Conservation (phyloP, 371 early-diverging fungal species). For the Saksenaea vasiformis region DNA sequence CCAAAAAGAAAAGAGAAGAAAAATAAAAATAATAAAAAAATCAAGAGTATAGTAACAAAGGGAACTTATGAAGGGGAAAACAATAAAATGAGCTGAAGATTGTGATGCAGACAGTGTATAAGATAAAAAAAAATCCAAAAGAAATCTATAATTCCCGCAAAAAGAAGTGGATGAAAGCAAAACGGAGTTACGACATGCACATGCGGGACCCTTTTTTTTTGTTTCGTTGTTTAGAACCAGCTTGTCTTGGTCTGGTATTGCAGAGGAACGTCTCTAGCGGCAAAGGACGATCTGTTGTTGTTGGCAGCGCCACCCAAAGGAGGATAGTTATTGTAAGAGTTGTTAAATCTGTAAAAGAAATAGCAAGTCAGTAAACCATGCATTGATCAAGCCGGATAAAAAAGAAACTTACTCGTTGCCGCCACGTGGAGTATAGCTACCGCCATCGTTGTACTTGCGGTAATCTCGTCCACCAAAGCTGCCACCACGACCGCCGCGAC, state of each 20-base stretch:
- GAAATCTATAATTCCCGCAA: constrained; percentile 4
- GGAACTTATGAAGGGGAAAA: constrained; percentile 4
- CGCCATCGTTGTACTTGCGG: constrained; percentile 26
- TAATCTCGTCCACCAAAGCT: constrained; percentile 55
- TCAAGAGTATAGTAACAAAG: constrained; percentile 5
- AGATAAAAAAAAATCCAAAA: neutral
- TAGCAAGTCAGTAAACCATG: neutral
- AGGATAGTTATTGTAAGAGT: constrained; percentile 21
- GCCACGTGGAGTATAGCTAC: constrained; percentile 19
- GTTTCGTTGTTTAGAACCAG: constrained; percentile 67
- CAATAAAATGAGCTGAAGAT: constrained; percentile 7
- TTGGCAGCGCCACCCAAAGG: constrained; percentile 19
- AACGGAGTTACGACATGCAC: constrained; percentile 4
- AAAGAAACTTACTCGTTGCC: constrained; percentile 22
- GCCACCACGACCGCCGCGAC: constrained; percentile 59
- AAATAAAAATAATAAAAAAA: neutral
- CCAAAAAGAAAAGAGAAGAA: neutral
- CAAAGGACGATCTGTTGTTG: constrained; percentile 20
- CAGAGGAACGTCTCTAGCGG: constrained; percentile 30
- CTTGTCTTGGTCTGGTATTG: constrained; percentile 58
- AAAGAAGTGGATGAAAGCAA: constrained; percentile 1
- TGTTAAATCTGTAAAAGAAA: neutral
- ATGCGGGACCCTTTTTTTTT: neutral
- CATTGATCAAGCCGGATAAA: constrained; percentile 8
- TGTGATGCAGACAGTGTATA: constrained; percentile 5